These are phyloP conservation scores for Lepidium aucheri DNA, from an alignment of 345 rosid species.

Conservation along the genomic window DNA sequence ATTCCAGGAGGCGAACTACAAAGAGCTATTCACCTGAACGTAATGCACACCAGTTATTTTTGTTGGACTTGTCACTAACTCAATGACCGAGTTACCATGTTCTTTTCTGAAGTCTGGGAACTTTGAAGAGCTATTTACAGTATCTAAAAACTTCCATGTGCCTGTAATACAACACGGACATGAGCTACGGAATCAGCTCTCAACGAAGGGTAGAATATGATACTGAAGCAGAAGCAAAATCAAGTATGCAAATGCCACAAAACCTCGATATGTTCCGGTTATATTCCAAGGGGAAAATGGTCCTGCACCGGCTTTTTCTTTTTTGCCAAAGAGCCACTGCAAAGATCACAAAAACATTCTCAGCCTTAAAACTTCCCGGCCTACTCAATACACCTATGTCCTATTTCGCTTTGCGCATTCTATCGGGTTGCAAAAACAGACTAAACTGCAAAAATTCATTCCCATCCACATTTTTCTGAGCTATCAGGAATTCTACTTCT, in stretches of 20 bases:
- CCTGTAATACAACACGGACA: constrained; percentile 40
- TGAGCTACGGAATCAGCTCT: not conserved
- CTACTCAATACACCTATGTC: not conserved
- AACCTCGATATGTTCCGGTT: constrained; percentile 97
- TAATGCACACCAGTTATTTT: constrained; percentile 93
- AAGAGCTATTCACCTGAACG: constrained; percentile 55
- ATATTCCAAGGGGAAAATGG: constrained; percentile 83
- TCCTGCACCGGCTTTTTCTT: constrained; percentile 56
- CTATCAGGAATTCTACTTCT: not conserved
- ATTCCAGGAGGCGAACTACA: not conserved
- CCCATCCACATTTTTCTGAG: not conserved
- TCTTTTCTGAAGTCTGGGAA: constrained; percentile 77
- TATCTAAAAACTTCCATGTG: constrained; percentile 74
- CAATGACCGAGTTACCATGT: constrained; percentile 70
- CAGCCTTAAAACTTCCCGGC: not conserved
- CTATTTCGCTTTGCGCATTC: not conserved
- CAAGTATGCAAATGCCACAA: constrained; percentile 11
- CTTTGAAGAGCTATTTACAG: constrained; percentile 70
- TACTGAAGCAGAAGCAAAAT: not conserved
- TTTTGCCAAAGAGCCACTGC: constrained; percentile 75
- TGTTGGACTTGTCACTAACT: constrained; percentile 77
- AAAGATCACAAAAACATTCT: constrained; percentile 19
- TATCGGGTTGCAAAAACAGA: not conserved
- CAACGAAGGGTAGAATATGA: not conserved
- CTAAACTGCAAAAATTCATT: not conserved